Evolutionary conservation across 139 green algal genomes (phyloP), one percentile per base, ranked within the genome.

Genomic region (Trebouxia sp.): DNA sequence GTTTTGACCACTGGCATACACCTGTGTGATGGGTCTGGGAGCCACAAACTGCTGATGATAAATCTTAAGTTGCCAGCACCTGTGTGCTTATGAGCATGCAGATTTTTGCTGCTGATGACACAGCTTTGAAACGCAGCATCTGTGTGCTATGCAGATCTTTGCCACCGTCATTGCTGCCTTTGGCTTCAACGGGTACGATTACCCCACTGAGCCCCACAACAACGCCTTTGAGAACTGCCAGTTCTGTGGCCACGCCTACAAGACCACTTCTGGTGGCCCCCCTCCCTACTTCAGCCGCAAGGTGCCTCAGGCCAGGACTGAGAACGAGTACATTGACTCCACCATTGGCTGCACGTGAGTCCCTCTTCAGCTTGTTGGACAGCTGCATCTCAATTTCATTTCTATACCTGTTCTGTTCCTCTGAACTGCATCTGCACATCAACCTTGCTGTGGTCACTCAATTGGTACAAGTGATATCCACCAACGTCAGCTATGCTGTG

Each of bases 331-430:
- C 89, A 92, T 86, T 1, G 85, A 88, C 37, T 93, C 88, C 15
- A 78, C 93, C 41, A 85, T 96, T 32, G 92, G 91, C 83, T 95
- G 91, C 86, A 83, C 82, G 83, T 93, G 78, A 86, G 85, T 86
- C 38, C 24, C 56, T 30, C 32, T 32, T 24, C 2, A 26, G 0
- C 8, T 2, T 65, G 53, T 24, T 35, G 53, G 20, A 53, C 47
- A 11, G 20, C 47, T 53, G 47, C 47, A 6, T 6, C 2, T 17
- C 47, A n/a, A n/a, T n/a, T n/a, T n/a, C n/a, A n/a, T n/a, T n/a
- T n/a, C n/a, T n/a, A n/a, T n/a, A n/a, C n/a, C n/a, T n/a, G n/a
- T 53, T 69, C 17, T 35, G 11, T 69, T 22, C n/a, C 28, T 10
- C 15, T 37, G 28, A 10, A 69, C 17, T 37, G 26, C 28, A 37